Conservation (phyloP, 495 filamentous ascomycete genomes). For the Bacidia rubella region DNA sequence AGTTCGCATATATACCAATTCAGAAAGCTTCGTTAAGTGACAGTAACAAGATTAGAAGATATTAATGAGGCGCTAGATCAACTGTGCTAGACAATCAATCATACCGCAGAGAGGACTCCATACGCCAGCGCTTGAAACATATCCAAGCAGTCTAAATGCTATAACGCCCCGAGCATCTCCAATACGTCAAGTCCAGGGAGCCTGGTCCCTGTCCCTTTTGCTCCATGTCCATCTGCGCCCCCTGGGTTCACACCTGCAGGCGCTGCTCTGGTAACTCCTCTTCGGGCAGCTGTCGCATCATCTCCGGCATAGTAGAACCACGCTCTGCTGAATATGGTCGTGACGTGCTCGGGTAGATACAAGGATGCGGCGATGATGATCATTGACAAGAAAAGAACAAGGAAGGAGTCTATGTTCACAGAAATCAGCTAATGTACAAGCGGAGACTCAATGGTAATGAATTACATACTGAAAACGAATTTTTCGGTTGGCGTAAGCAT, state of each 20-base stretch:
- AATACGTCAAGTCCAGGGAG: constrained; percentile 9
- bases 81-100: too few species aligned
- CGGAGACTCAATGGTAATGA: neutral
- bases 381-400: constrained; percentile 77
- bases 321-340: constrained; percentile 60
- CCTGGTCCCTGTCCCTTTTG: neutral
- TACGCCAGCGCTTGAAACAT: neutral
- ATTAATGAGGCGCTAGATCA: too few species aligned
- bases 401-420: constrained; percentile 55
- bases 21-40: too few species aligned
- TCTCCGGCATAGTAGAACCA: constrained; percentile 93
- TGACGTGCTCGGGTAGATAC: constrained; percentile 84
- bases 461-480: constrained; percentile 64
- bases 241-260: constrained; percentile 1
- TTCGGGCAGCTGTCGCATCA: constrained; percentile 27
- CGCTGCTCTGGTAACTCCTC: neutral
- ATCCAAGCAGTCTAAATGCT: neutral
- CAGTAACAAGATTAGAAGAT: too few species aligned
- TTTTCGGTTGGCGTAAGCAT: constrained; percentile 78
- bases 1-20: too few species aligned
- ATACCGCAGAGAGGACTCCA: too few species aligned
- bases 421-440: constrained; percentile 1
- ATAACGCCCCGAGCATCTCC: constrained; percentile 12
- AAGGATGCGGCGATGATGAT: constrained; percentile 72
- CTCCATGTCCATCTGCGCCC: constrained; percentile 2